Percentiles rank a stretch among this genome's conserved stretches.
These are phyloP conservation scores for Nemania sp. DNA, from an alignment of 2,329 filamentous ascomycete genomes.

Conservation along the genomic window DNA sequence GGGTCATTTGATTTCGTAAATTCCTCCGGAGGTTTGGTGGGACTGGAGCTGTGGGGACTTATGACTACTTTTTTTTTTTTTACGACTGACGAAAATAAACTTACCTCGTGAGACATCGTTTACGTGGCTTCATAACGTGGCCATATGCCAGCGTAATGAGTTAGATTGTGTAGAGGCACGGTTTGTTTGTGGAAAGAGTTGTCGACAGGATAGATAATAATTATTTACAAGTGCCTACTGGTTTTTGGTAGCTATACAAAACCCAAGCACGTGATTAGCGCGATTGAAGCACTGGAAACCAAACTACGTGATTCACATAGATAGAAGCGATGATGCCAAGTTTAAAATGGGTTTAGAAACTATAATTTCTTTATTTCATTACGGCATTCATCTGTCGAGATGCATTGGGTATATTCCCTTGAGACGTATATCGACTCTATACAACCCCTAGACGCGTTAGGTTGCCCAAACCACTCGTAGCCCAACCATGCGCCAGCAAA, in stretches of 20 bases:
- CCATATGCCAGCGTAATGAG: slow-evolving; percentile 19
- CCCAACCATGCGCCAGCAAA: slow-evolving; percentile 47
- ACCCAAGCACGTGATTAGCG: slow-evolving; percentile 43
- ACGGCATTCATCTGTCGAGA: slow-evolving; percentile 37
- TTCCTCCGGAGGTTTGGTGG: slow-evolving; percentile 22
- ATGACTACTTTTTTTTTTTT: slow-evolving; percentile 1
- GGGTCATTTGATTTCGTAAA: background rate
- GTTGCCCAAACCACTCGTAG: slow-evolving; percentile 42
- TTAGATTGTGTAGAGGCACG: background rate
- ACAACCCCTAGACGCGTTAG: slow-evolving; percentile 27
- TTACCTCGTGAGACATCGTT: slow-evolving; percentile 46
- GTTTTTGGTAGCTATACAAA: slow-evolving; percentile 14
- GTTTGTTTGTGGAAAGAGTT: background rate
- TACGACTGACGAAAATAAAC: slow-evolving; percentile 14
- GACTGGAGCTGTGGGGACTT: slow-evolving; percentile 25
- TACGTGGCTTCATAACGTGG: slow-evolving; percentile 29
- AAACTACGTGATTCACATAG: background rate
- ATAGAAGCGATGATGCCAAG: background rate
- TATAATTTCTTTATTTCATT: slow-evolving; percentile 27
- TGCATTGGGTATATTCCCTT: slow-evolving; percentile 38
- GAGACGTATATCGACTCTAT: slow-evolving; percentile 24
- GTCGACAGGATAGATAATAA: slow-evolving; percentile 6
- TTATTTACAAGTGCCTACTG: slow-evolving; percentile 7
- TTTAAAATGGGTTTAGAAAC: background rate
- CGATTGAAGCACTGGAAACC: background rate